Percentiles rank a stretch among this genome's conserved stretches.
Conservation (phyloP, 2,329 filamentous ascomycete genomes). For the Aspergillus amoenus region DNA sequence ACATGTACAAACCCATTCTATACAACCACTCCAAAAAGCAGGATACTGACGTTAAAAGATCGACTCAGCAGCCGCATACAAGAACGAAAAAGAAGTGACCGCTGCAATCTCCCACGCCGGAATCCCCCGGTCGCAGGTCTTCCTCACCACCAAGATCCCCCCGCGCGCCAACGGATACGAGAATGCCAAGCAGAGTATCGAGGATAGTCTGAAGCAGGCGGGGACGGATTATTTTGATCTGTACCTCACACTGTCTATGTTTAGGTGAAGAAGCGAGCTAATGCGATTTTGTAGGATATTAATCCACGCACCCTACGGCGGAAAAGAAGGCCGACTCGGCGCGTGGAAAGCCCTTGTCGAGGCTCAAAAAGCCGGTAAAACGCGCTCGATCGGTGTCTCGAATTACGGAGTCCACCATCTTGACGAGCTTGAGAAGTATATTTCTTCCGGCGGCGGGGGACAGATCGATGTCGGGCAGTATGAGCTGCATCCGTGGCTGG, state of each 20-base stretch:
- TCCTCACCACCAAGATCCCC: constrained; percentile 64
- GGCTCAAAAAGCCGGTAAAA: constrained; percentile 38
- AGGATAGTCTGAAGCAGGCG: constrained; percentile 61
- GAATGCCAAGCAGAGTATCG: constrained; percentile 62
- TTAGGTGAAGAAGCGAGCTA: no score
- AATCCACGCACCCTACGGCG: constrained; percentile 41
- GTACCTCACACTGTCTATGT: constrained; percentile 33
- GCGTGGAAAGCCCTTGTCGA: constrained; percentile 43
- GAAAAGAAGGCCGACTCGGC: constrained; percentile 38
- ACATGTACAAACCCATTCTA: constrained; percentile 45
- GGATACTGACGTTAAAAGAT: constrained; percentile 37
- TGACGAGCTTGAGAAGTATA: constrained; percentile 42
- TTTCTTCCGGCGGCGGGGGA: constrained; percentile 50
- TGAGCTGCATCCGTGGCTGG: constrained; percentile 87
- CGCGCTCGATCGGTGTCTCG: constrained; percentile 43
- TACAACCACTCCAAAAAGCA: background rate
- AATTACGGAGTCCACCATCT: constrained; percentile 43
- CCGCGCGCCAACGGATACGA: constrained; percentile 59
- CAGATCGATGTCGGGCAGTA: constrained; percentile 81
- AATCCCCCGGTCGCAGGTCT: constrained; percentile 56
- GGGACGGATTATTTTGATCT: constrained; percentile 69
- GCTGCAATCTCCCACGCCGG: constrained; percentile 53
- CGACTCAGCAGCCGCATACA: constrained; percentile 59
- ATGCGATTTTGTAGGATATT: constrained; percentile 28
- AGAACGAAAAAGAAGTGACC: constrained; percentile 57